Evolutionary conservation across 148 eudicot species (phyloP), one percentile per base, ranked within the genome.

Genomic region (Suaeda aralocaspica): DNA sequence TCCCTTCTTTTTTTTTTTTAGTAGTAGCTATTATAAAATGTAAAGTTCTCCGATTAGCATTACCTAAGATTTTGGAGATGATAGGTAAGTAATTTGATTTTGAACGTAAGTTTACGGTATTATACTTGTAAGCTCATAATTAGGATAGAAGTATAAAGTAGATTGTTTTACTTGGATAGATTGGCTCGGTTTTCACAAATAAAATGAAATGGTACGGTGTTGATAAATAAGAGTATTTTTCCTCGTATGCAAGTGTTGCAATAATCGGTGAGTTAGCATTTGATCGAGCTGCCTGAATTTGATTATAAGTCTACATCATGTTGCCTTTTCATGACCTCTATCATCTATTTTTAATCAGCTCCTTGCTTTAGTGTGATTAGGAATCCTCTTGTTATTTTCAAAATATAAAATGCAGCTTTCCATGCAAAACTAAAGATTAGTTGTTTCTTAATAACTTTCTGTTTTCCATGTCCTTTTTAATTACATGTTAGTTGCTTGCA

Each of bases 401-500:
- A 22, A 18, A 21, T n/a, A 28, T 70, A 9, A 1, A 9, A 9
- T 14, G 25, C 52, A 28, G 28, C 46, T 60, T 49, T 57, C 39
- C 25, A 36, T 29, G 14, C 55, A 55, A 31, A 41, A 18, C 30
- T n/a, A 33, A 13, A 25, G 26, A 51, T 25, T 28, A 3, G 15
- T 15, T 12, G 2, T 22, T 19, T 39, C 10, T 64, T 13, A 21
- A 36, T 19, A 55, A 9, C n/a, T n/a, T 44, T 19, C 25, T 73
- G 45, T 14, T 14, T 24, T 31, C 29, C 13, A 28, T 42, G 58
- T 57, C 45, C 11, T 67, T 13, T 15, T n/a, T n/a, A n/a, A n/a
- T 75, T 67, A 11, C 16, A 67, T 64, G n/a, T n/a, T n/a, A n/a
- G 9, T 49, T 59, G 29, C 77, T 67, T 67, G 76, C 36, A 9